Conservation (phyloP, 805 yeast species). For the Saturnispora saitoi region DNA sequence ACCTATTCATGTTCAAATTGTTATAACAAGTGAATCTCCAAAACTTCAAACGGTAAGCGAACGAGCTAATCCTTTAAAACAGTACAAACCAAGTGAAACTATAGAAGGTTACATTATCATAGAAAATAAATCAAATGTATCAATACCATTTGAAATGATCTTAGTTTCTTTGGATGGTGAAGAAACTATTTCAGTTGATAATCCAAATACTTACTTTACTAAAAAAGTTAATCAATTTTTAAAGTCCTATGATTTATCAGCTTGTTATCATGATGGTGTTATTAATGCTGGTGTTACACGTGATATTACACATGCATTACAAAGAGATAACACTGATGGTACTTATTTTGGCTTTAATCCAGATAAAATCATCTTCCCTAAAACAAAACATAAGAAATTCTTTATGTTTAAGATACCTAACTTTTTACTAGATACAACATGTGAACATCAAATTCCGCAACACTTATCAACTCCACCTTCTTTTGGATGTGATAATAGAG, state of each 20-base stretch:
- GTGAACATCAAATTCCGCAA: constrained; percentile 33
- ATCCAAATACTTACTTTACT: constrained; percentile 1
- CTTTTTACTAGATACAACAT: constrained; percentile 41
- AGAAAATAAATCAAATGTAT: constrained; percentile 32
- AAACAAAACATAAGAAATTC: constrained; percentile 42
- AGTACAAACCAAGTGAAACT: constrained; percentile 60
- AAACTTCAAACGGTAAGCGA: constrained; percentile 13
- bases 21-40: constrained; percentile 38
- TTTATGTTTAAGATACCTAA: constrained; percentile 50
- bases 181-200: constrained; percentile 19
- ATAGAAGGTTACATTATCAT: constrained; percentile 48
- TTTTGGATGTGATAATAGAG: constrained; percentile 29
- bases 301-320: neutral
- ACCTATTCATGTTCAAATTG: constrained; percentile 21
- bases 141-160: constrained; percentile 55
- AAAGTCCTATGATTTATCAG: constrained; percentile 43
- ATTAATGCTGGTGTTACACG: constrained; percentile 13
- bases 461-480: constrained; percentile 35
- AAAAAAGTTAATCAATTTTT: constrained; percentile 29
- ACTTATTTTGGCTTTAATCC: constrained; percentile 34
- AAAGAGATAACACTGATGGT: constrained; percentile 19
- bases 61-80: constrained; percentile 34
- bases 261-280: constrained; percentile 38
- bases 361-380: constrained; percentile 38
- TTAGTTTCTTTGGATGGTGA: constrained; percentile 49